These are phyloP conservation scores for Mycena latifolia DNA, from an alignment of 768 basidiomycete species.

Conservation along the genomic window DNA sequence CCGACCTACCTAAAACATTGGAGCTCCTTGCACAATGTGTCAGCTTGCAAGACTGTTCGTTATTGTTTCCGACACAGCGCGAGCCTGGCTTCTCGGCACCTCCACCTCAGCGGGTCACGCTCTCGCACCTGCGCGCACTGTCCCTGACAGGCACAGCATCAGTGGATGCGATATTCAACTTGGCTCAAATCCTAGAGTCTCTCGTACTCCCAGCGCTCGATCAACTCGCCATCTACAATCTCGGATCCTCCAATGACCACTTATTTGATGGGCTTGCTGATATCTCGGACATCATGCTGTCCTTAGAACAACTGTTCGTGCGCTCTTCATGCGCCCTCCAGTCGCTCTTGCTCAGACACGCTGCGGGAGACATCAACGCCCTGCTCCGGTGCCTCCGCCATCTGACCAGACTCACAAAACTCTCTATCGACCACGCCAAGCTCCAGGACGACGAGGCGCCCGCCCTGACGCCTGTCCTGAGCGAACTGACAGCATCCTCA, in stretches of 20 bases:
- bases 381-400: background rate
- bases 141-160: too few relatives aligned
- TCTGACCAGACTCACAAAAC: too few relatives aligned
- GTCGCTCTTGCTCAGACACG: background rate
- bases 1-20: background rate
- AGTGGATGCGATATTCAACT: background rate
- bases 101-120: background rate
- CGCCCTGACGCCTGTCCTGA: too few relatives aligned
- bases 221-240: background rate
- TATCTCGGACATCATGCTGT: background rate
- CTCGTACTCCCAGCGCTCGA: background rate
- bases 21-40: conserved; percentile 8
- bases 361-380: background rate
- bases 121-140: too few relatives aligned
- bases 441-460: too few relatives aligned
- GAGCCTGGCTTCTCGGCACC: background rate
- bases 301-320: background rate
- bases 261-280: too few relatives aligned
- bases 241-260: background rate
- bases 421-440: too few relatives aligned
- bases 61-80: background rate
- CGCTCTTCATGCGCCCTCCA: background rate
- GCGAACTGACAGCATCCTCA: too few relatives aligned
- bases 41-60: background rate
- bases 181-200: background rate